Conservation (phyloP, 2,329 filamentous ascomycete species). For the Diaporthe sp. region DNA sequence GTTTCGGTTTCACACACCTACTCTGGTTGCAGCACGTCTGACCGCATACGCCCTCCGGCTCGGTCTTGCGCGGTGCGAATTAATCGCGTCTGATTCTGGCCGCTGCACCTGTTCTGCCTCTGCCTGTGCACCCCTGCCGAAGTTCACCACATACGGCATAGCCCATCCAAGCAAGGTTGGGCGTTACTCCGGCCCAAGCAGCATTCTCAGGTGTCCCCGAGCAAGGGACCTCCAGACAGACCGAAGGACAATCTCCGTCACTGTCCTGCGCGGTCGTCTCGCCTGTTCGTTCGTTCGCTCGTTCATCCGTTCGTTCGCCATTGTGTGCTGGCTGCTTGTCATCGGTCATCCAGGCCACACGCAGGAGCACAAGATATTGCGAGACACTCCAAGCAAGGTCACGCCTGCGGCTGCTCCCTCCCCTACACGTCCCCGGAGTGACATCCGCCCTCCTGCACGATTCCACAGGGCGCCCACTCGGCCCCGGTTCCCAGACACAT, state of each 20-base stretch:
- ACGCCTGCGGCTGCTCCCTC: constrained; percentile 37
- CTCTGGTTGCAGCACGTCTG: constrained; percentile 19
- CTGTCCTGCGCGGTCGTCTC: not conserved
- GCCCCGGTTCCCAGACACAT: constrained; percentile 31
- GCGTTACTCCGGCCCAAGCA: constrained; percentile 25
- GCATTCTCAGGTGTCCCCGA: constrained; percentile 2
- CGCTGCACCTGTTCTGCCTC: not conserved
- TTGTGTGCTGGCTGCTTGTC: constrained; percentile 32
- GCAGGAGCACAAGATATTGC: constrained; percentile 23
- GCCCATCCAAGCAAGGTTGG: constrained; percentile 23
- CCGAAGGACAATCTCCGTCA: constrained; percentile 17
- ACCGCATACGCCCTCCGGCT: constrained; percentile 14
- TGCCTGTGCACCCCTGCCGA: not conserved
- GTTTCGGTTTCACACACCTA: constrained; percentile 22
- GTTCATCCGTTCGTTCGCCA: constrained; percentile 15
- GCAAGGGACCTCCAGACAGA: constrained; percentile 11
- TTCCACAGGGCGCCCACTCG: constrained; percentile 33
- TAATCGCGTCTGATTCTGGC: constrained; percentile 4
- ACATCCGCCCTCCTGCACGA: constrained; percentile 29
- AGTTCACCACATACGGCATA: constrained; percentile 6
- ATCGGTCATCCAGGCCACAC: constrained; percentile 29
- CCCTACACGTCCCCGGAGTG: constrained; percentile 26
- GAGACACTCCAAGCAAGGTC: constrained; percentile 29
- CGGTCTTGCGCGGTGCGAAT: constrained; percentile 10
- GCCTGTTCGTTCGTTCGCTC: constrained; percentile 1